These are phyloP conservation scores for Calycina marina DNA, from an alignment of 2,329 filamentous ascomycete genomes.

Conservation along the genomic window DNA sequence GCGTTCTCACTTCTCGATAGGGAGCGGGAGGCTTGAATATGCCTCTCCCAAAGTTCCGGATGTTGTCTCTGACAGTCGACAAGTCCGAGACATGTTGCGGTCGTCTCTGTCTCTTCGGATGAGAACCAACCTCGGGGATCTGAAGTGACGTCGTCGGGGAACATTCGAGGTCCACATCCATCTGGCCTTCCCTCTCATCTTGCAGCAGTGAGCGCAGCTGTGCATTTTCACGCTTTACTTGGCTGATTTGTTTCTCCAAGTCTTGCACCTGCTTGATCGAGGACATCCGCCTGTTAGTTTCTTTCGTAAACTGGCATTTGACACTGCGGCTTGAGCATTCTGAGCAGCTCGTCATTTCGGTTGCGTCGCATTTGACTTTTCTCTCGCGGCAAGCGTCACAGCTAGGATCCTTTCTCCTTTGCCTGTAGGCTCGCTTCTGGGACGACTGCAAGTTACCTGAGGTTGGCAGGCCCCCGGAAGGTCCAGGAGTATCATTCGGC, in stretches of 20 bases:
- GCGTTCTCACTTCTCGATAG: constrained; percentile 39
- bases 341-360: constrained; percentile 88
- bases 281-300: constrained; percentile 96
- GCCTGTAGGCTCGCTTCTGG: constrained; percentile 87
- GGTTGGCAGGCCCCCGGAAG: constrained; percentile 22
- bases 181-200: constrained; percentile 24
- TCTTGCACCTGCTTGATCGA: constrained; percentile 99
- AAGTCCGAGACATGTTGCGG: constrained; percentile 53
- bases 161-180: constrained; percentile 26
- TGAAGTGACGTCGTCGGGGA: constrained; percentile 32
- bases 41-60: constrained; percentile 60
- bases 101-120: constrained; percentile 48
- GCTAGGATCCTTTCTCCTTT: constrained; percentile 87
- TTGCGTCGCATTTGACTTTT: constrained; percentile 85
- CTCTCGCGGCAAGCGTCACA: constrained; percentile 91
- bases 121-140: constrained; percentile 50
- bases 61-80: constrained; percentile 54
- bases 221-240: constrained; percentile 65
- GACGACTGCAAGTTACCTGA: constrained; percentile 45
- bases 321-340: constrained; percentile 95
- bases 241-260: constrained; percentile 77
- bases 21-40: constrained; percentile 66
- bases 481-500: constrained; percentile 37
- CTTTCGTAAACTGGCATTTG: constrained; percentile 97
- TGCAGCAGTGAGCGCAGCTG: constrained; percentile 53